phyloP scores from a whole-genome alignment of 192 early-diverging fungal genomes.

The Backusella morwellensis region DNA sequence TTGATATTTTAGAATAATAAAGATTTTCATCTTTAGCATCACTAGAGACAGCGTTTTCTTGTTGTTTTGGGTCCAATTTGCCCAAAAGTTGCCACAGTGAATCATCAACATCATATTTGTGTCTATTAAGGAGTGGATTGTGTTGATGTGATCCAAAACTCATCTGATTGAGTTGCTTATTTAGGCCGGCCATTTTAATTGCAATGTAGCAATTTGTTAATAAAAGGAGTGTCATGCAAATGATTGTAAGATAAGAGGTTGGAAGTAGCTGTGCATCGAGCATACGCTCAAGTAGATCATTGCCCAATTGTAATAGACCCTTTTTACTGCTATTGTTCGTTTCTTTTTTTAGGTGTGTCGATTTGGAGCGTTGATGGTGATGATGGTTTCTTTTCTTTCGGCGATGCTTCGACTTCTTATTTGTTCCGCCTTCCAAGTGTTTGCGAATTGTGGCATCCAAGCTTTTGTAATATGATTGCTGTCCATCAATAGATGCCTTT shows the following conservation, averaged over 20 bases:
- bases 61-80: constrained; percentile 1
- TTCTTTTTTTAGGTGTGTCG: background rate
- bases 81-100: constrained; percentile 6
- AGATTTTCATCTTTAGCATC: background rate
- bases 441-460: constrained; percentile 41
- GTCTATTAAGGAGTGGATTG: background rate
- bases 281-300: background rate
- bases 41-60: background rate
- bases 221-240: constrained; percentile 16
- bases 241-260: background rate
- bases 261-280: background rate
- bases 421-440: constrained; percentile 32
- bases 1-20: background rate
- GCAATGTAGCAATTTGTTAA: constrained; percentile 17
- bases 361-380: background rate
- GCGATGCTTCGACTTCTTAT: background rate
- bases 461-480: constrained; percentile 41
- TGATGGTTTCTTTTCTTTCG: background rate
- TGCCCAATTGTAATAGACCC: background rate
- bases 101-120: constrained; percentile 2
- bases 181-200: constrained; percentile 2
- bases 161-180: background rate
- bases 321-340: background rate
- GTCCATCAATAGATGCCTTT: constrained; percentile 37
- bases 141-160: background rate